Base-by-base conservation (phyloP, 768 basidiomycete species). In the Daedaleopsis nitida region DNA sequence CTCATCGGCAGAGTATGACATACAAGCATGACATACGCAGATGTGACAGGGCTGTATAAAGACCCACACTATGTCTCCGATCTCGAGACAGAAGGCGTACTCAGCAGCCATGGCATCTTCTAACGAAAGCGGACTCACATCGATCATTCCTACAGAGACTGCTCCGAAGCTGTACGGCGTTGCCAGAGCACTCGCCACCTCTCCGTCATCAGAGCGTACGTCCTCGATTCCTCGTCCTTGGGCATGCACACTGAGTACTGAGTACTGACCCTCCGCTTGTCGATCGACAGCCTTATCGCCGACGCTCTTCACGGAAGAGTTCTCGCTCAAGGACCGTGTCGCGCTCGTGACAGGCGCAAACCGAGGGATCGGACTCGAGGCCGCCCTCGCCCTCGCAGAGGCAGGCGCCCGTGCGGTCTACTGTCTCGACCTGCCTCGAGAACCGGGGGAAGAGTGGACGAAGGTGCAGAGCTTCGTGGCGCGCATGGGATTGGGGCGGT, bases 331-430 rank as follows among this genome's bases (percentile, higher is more conserved):
- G 17, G 72, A 70, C 57, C 69, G 73, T 14, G 74, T 76, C 21
- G 76, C 68, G 6, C 66, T 78, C 49, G 74, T 79, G 12, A 70
- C 74, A 6, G 77, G 77, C 2, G 78, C 59, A 1, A 73, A 74
- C 52, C 72, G 75, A n/a, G 77, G 90, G 0, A 81, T 93, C 14
- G 92, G 91, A 1, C 83, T 94, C 10, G 91, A 93, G 74, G 86
- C 88, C 84, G 88, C 89, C 24, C 74, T 92, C 50, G 84, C 86
- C 1, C 74, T 92, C 34, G 82, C 82, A 37, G 91, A 92, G 75
- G 86, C 83, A 10, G 90, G 91, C n/a, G 87, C 86, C 5, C 67
- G 69, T 24, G 84, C 78, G 0, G 78, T 90, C 8, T 89, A 91
- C 69, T 89, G 87, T 66, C 72, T 89, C 10, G 89, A 91, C 69